These are phyloP conservation scores for Lupinus albus DNA, from an alignment of 306 rosid species.

Conservation along the genomic window DNA sequence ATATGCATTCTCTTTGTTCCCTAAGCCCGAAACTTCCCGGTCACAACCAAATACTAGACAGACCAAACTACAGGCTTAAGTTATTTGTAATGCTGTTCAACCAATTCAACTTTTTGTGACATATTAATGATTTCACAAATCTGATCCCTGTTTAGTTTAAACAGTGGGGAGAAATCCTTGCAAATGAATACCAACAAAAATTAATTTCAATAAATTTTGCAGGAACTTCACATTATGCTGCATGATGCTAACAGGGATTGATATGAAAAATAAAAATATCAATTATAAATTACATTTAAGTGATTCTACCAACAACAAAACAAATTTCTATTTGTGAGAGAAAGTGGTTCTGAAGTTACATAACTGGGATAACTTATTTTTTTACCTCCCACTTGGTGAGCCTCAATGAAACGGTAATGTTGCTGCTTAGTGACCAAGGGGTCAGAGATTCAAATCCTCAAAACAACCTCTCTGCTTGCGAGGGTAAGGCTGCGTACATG, in stretches of 20 bases:
- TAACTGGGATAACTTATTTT: background rate
- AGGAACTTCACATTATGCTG: background rate
- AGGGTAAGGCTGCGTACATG: too few species aligned
- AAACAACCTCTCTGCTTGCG: too few species aligned
- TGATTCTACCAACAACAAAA: too few species aligned
- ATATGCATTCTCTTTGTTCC: background rate
- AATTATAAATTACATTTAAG: background rate
- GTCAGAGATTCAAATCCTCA: too few species aligned
- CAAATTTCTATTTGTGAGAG: too few species aligned
- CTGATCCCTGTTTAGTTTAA: background rate
- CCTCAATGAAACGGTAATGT: too few species aligned
- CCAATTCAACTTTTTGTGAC: background rate
- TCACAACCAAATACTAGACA: background rate
- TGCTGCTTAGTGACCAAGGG: too few species aligned
- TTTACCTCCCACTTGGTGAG: too few species aligned
- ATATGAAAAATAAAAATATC: background rate
- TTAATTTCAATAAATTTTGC: background rate
- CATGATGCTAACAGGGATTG: background rate
- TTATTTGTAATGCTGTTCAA: slow-evolving; percentile 1
- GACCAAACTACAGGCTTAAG: too few species aligned
- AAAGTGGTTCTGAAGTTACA: background rate
- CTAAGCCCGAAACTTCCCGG: background rate
- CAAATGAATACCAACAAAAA: background rate
- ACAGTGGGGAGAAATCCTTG: background rate
- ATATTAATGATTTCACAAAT: background rate